Base-by-base conservation (phyloP, 2,329 filamentous ascomycete genomes). In the Aspergillus ustus region DNA sequence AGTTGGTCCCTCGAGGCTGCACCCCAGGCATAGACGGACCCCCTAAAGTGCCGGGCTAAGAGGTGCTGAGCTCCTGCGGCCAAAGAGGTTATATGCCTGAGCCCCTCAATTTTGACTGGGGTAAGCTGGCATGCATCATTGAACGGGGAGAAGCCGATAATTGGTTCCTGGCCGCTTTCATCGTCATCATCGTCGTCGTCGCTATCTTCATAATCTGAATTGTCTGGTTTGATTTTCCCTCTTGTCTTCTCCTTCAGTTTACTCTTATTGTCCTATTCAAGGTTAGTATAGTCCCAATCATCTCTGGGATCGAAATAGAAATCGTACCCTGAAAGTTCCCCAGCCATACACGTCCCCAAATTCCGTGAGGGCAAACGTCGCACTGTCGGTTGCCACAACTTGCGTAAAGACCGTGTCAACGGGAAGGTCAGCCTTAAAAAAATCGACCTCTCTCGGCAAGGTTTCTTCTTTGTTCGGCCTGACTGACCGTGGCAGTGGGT, bases 311-410 rank as follows among this genome's bases (percentile, higher is more conserved):
- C 19, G 49, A 8, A n/a, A 43, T 9, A n/a, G 11, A 55, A 20
- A 48, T 77, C 82, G 73, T 80, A 88, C 84, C 69, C 90, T 83
- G 81, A 95, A 95, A 13, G 90, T 92, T 44, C 91, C 91, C 91
- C 91, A 95, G 62, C 91, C 91, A 70, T 92, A 95, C 31, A 95
- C 88, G 54, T 85, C 82, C 19, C 91, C 91, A 62, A 90, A 87
- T 50, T 88, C 85, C 11, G 91, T 94, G 37, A 95, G 82, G 9
- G 85, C 90, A 75, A 94, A 93, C 2, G 87, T 90, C 50, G 88
- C 87, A 72, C 88, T 92, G 78, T 94, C 91, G 55, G 87, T 87
- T 37, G 90, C 91, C 46, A 85, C 86, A 60, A 94, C 82, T 71
- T 91, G 86, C 20, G 85, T 84, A 62, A 87, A 91, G 55, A 83